Base-by-base conservation (phyloP, 345 rosid species). In the Melaleuca alternifolia region DNA sequence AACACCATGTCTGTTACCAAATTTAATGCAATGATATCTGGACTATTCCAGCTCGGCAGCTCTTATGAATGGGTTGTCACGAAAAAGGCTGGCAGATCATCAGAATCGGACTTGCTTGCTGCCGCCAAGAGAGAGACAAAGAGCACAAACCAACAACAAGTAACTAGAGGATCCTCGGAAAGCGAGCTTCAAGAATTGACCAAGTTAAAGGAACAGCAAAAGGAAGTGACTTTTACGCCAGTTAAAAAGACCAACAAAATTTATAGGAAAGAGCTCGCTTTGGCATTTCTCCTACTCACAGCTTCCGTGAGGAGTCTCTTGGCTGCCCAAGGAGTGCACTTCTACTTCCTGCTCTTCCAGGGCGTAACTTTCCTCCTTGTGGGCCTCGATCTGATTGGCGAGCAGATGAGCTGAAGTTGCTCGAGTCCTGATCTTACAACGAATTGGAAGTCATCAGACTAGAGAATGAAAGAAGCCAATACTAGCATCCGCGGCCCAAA, bases 111-210 rank as follows among this genome's bases (percentile, higher is more conserved):
- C 57, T 54, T 54, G 50, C 77, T 65, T 1, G 51, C 93, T n/a
- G 93, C 93, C 2, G 90, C 71, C 18, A 86, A 88, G 54, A 84
- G 84, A 21, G 86, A 88, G 24, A 76, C 48, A 46, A 90, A 90
- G 90, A 85, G 93, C 84, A 86, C 84, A 46, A 89, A 91, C 89
- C 96, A 91, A 85, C 89, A 87, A 33, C 94, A 88, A 85, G 82
- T 96, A 61, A 84, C 62, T 30, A 91, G 95, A 86, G 97, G 95
- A 87, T 93, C 92, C 88, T 96, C 98, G 0, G 98, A 94, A 85
- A 92, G 98, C 11, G 96, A 94, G 89, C 93, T 94, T 59, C 88
- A 83, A 50, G 95, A 93, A 90, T 44, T 94, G 89, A 95, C 86
- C 86, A 92, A 87, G 75, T 89, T 93, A 18, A 93, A 93, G 87